Percentiles rank a stretch among this genome's conserved stretches.
phyloP scores from a whole-genome alignment of 805 yeast genomes.

The Candida chilensis region DNA sequence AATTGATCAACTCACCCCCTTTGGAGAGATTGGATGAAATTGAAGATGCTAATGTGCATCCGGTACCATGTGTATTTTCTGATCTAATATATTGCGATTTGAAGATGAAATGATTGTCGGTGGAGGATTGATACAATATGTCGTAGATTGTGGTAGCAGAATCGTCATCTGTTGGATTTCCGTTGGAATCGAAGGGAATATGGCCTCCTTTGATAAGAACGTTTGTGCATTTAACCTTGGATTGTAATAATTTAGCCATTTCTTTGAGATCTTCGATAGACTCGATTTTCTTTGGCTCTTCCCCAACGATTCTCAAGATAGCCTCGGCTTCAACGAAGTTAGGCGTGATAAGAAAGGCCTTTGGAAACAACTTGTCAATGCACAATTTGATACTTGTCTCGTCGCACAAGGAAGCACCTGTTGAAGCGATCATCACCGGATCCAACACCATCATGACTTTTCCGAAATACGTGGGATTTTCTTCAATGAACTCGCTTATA shows the following conservation, averaged over 20 bases:
- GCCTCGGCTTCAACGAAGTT: slow-evolving; percentile 58
- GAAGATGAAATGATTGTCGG: slow-evolving; percentile 27
- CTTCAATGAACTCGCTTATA: slow-evolving; percentile 23
- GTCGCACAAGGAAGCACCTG: slow-evolving; percentile 55
- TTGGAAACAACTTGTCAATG: slow-evolving; percentile 33
- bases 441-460: slow-evolving; percentile 46
- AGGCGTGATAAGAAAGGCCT: slow-evolving; percentile 64
- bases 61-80: slow-evolving; percentile 76
- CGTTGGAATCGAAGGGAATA: slow-evolving; percentile 33
- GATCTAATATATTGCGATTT: slow-evolving; percentile 37
- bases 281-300: slow-evolving; percentile 10
- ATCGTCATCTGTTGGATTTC: too few species aligned
- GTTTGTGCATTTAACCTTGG: slow-evolving; percentile 34
- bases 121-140: slow-evolving; percentile 37
- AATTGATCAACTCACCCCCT: slow-evolving; percentile 30
- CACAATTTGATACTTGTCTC: slow-evolving; percentile 33
- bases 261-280: slow-evolving; percentile 28
- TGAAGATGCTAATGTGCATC: slow-evolving; percentile 79
- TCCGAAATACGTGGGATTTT: slow-evolving; percentile 14
- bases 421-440: slow-evolving; percentile 79
- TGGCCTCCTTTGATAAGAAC: slow-evolving; percentile 82
- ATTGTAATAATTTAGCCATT: slow-evolving; percentile 28
- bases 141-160: too few species aligned
- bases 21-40: slow-evolving; percentile 69
- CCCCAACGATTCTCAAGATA: slow-evolving; percentile 20